Percentiles rank a stretch among this genome's conserved stretches.
These are phyloP conservation scores for Penicillium crustosum DNA, from an alignment of 2,329 filamentous ascomycete species.

Conservation along the genomic window DNA sequence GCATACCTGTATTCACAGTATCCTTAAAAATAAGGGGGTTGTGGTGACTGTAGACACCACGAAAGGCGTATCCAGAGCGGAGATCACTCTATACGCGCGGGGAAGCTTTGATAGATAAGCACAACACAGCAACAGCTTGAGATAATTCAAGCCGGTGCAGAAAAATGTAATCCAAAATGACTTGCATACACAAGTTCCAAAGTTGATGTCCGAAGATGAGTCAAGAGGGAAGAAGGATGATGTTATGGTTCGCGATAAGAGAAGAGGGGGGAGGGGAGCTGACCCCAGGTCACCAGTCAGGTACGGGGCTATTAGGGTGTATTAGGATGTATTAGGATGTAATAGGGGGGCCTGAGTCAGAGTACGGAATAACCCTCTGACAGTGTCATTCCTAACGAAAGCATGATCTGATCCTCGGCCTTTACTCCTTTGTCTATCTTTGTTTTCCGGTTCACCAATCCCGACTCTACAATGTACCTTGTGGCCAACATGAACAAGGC, in stretches of 20 bases:
- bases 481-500: background rate
- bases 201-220: slow-evolving; percentile 3
- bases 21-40: background rate
- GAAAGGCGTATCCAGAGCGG: slow-evolving; percentile 28
- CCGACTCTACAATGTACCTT: slow-evolving; percentile 7
- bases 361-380: slow-evolving; percentile 10
- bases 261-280: slow-evolving; percentile 12
- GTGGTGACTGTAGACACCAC: slow-evolving; percentile 2
- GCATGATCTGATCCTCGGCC: background rate
- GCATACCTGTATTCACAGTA: slow-evolving; percentile 11
- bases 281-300: slow-evolving; percentile 15
- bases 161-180: slow-evolving; percentile 4
- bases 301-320: slow-evolving; percentile 13
- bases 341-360: slow-evolving; percentile 24
- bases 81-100: slow-evolving; percentile 29
- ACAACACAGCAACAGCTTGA: slow-evolving; percentile 26
- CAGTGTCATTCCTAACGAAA: background rate
- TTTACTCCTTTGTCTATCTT: background rate
- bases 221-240: slow-evolving; percentile 13
- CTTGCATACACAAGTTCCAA: slow-evolving; percentile 6
- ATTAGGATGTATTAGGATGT: slow-evolving; percentile 10
- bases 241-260: slow-evolving; percentile 19
- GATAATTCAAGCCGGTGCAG: slow-evolving; percentile 9
- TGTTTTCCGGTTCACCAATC: slow-evolving; percentile 6
- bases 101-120: slow-evolving; percentile 30